Base-by-base conservation (phyloP, 345 rosid species). In the Eucalyptus victrix region DNA sequence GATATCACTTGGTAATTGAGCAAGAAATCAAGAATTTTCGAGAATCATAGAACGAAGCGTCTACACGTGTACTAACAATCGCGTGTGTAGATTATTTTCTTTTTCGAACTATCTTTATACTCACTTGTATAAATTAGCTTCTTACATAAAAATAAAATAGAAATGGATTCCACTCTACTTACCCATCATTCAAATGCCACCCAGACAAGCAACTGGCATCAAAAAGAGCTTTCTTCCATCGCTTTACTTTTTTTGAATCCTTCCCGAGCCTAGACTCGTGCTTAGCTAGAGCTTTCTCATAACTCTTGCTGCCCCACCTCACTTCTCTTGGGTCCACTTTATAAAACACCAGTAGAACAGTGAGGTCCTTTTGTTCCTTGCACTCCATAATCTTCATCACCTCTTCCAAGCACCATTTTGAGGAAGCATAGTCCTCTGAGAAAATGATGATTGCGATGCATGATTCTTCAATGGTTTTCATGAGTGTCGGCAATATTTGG, bases 101-200 rank as follows among this genome's bases (percentile, higher is more conserved):
- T 62, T 28, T 6, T 5, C 0, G 2, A 60, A 3, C 7, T 0
- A 1, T 6, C 17, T 62, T 8, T 30, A 30, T 62, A 62, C 0
- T 30, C 0, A 28, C 9, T 2, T 1, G 34, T 30, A 6, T 0
- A 6, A 0, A 62, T 30, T 62, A 30, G 17, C 9, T 62, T 62
- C 34, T 62, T 28, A 1, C 34, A 30, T 1, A 30, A 62, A 62
- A 60, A 12, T 9, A 11, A 12, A 26, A 60, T 11, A 60, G 28
- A 60, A 1, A 30, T 1, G 34, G 69, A 14, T 34, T 28, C 9
- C 9, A 13, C 69, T 62, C 9, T 6, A 62, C 69, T 62, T 62
- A 62, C 69, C 69, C 34, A 30, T 30, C 32, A 12, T 13, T 62
- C 5, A 62, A 62, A 13, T 62, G 69, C 34, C 69, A 62, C 18